phyloP scores from a whole-genome alignment of 441 rosid species.

The Erodium texanum region DNA sequence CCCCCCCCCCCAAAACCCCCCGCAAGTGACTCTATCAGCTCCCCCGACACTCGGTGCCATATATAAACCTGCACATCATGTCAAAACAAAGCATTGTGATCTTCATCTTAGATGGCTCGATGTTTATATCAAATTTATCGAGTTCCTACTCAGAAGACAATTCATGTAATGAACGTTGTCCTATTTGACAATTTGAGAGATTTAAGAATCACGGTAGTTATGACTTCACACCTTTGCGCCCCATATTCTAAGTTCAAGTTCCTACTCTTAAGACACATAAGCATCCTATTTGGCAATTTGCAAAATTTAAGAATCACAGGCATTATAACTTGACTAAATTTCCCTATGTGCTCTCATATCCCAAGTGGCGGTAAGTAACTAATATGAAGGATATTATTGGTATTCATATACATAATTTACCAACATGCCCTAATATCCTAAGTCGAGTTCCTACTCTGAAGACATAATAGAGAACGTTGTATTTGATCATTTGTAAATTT shows the following conservation, averaged over 20 bases:
- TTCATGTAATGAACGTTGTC: not conserved
- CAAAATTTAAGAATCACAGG: not conserved
- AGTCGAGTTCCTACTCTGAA: not conserved
- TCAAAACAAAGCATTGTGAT: not conserved
- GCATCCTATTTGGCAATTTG: no score
- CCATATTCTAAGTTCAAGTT: no score
- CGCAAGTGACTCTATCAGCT: conserved; percentile 36
- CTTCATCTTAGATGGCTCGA: not conserved
- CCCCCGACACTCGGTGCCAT: conserved; percentile 51
- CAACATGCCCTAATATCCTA: no score
- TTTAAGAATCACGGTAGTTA: no score
- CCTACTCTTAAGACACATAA: no score
- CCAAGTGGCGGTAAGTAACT: not conserved
- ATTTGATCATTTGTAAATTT: not conserved
- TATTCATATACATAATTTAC: no score
- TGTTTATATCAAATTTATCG: no score
- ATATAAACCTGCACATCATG: conserved; percentile 42
- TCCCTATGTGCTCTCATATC: not conserved
- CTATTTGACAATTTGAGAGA: not conserved
- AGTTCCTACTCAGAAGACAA: not conserved
- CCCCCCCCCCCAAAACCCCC: conserved; percentile 66
- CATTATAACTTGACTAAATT: not conserved
- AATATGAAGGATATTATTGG: no score
- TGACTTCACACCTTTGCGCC: no score
- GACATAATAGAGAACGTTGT: no score